Evolutionary conservation across 2,329 filamentous ascomycete species (phyloP).

Genomic region (Pestalotiopsis sp.): DNA sequence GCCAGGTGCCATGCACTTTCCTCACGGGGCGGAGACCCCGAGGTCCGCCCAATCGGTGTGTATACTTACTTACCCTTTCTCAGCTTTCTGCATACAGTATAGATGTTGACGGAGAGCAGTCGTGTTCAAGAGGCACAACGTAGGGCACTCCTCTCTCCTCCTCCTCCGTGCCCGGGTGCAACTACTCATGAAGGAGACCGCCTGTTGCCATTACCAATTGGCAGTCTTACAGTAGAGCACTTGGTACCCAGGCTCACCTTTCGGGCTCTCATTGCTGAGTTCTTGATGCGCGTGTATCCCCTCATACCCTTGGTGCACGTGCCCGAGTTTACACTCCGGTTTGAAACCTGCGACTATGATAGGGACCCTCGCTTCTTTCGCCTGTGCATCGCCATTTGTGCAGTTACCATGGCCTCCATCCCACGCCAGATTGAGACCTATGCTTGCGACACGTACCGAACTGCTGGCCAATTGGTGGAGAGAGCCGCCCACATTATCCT

Average conservation of each 20-base stretch:
- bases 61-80: background rate
- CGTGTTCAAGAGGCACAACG: background rate
- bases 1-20: constrained; percentile 24
- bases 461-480: constrained; percentile 13
- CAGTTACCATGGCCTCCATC: constrained; percentile 25
- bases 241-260: constrained; percentile 22
- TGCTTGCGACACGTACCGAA: constrained; percentile 12
- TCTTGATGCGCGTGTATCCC: constrained; percentile 22
- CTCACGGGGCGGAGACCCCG: constrained; percentile 22
- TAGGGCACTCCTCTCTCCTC: background rate
- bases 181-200: background rate
- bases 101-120: background rate
- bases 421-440: constrained; percentile 21
- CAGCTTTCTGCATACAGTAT: background rate
- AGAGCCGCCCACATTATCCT: constrained; percentile 14
- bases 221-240: constrained; percentile 16
- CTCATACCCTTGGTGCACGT: constrained; percentile 24
- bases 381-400: constrained; percentile 24
- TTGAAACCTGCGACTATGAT: constrained; percentile 18
- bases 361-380: constrained; percentile 22
- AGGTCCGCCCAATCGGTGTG: constrained; percentile 24
- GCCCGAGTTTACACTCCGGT: constrained; percentile 16
- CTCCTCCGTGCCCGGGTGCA: background rate
- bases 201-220: constrained; percentile 14
- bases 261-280: constrained; percentile 22